Base-by-base conservation (phyloP, 2,329 filamentous ascomycete genomes). In the Clarireedia hainanense region DNA sequence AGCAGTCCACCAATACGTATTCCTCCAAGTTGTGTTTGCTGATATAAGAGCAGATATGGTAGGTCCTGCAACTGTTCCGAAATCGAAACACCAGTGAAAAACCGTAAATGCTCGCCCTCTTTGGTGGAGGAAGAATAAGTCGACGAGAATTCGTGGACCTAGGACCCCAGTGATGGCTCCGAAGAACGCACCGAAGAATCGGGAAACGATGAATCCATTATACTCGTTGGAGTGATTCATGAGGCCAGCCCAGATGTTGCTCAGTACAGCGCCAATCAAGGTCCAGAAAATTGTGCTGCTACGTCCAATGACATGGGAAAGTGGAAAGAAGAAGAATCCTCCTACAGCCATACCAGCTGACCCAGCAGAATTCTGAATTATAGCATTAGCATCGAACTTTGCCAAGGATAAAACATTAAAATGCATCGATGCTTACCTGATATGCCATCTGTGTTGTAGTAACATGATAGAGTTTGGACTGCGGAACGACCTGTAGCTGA, bases 1-100 rank as follows among this genome's bases (percentile, higher is more conserved):
- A n/a, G 74, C 66, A 1, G 69, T 71, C 71, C 73, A 75, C 73
- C 73, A 75, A 60, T 72, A 75, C 49, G 72, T 68, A 2, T 71
- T 59, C 1, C 69, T 67, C 66, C 72, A 75, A 17, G 68, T 67
- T 0, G 57, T 60, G 9, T 67, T 63, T 0, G 68, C 66, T 1
- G 70, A 69, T 43, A 75, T 69, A 48, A 74, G 74, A 1, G 71
- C 73, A 0, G 69, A 71, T 24, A 75, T 68, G 0, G 72, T 74
- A 2, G 70, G 69, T 5, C 70, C 70, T 2, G 64, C 68, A 1
- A 60, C 55, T 27, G 69, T 70, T 3, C 71, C 73, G 40, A 73
- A 70, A 17, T 72, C 63, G 17, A 73, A 64, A 0, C 66, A 60
- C 53, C 72, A 67, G 27, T 71, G 67, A 27, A 73, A 66, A 26